Evolutionary conservation across 306 rosid species (phyloP).

Genomic region (Casuarina equisetifolia): DNA sequence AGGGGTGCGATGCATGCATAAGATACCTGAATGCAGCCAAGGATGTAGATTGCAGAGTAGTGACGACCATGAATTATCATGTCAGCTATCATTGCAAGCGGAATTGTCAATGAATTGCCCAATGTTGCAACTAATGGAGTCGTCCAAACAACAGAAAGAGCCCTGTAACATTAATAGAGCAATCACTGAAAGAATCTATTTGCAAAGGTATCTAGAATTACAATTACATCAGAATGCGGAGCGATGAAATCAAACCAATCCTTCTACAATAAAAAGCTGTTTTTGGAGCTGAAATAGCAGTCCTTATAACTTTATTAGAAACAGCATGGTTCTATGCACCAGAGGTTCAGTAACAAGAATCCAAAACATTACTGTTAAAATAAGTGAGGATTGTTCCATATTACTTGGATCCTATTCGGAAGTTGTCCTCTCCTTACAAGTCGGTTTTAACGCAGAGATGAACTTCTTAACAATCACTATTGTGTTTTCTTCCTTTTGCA

Average conservation of each 20-base stretch:
- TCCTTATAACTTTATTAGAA: neutral
- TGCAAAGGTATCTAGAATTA: slow-evolving; percentile 7
- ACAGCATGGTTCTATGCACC: neutral
- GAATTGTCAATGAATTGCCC: slow-evolving; percentile 77
- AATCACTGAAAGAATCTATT: slow-evolving; percentile 6
- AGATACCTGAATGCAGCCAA: slow-evolving; percentile 71
- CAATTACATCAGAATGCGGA: neutral
- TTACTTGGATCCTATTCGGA: too few relatives aligned
- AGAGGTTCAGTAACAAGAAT: neutral
- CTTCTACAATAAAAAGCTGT: neutral
- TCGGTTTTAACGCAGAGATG: too few relatives aligned
- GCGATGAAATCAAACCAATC: neutral
- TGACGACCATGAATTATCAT: slow-evolving; percentile 61
- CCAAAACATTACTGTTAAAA: neutral
- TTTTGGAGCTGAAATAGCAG: neutral
- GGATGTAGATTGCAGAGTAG: slow-evolving; percentile 54
- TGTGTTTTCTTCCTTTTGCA: neutral
- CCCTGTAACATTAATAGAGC: slow-evolving; percentile 43
- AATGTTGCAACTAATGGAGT: slow-evolving; percentile 71
- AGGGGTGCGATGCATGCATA: too few relatives aligned
- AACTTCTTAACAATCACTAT: neutral
- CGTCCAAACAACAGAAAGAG: slow-evolving; percentile 75
- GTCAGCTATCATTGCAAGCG: slow-evolving; percentile 80
- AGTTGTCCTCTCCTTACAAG: too few relatives aligned
- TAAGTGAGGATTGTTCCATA: too few relatives aligned